Percentiles rank a stretch among this genome's conserved stretches.
These are phyloP conservation scores for Blastobotrys buckinghamii DNA, from an alignment of 1,139 yeast genomes.

Conservation along the genomic window DNA sequence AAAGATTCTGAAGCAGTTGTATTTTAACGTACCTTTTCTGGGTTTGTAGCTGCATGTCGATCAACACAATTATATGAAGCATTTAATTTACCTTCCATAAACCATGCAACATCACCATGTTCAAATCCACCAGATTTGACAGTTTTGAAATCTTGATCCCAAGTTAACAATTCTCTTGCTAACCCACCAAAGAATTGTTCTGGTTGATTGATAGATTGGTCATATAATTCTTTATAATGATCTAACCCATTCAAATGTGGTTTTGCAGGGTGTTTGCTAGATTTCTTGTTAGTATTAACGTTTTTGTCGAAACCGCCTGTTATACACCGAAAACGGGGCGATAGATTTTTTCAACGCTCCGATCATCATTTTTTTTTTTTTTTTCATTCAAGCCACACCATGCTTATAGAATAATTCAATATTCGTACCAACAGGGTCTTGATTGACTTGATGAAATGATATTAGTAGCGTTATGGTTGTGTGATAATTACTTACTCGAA, in stretches of 20 bases:
- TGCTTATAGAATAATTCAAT: no score
- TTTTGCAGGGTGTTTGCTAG: conserved; percentile 32
- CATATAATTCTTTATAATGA: conserved; percentile 70
- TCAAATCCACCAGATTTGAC: conserved; percentile 64
- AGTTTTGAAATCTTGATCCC: conserved; percentile 79
- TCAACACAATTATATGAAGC: conserved; percentile 96
- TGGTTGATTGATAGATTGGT: conserved; percentile 75
- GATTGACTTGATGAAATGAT: no score
- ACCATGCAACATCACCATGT: conserved; percentile 88
- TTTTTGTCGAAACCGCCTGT: no score
- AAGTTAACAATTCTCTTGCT: conserved; percentile 71
- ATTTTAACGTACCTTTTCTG: conserved; percentile 50
- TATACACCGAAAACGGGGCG: not conserved
- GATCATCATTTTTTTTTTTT: not conserved
- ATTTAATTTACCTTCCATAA: conserved; percentile 85
- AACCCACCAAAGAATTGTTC: conserved; percentile 75
- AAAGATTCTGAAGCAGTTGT: no score
- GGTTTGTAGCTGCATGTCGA: conserved; percentile 84
- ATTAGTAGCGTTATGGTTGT: no score
- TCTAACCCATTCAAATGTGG: conserved; percentile 44
- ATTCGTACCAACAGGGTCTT: no score
- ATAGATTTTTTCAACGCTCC: not conserved
- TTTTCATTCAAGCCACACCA: not conserved
- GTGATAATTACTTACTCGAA: conserved; percentile 11
- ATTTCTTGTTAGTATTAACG: conserved; percentile 9